Evolutionary conservation across 345 rosid species (phyloP), one percentile per base, ranked within the genome.

Genomic region (Eucalyptus curtisii): DNA sequence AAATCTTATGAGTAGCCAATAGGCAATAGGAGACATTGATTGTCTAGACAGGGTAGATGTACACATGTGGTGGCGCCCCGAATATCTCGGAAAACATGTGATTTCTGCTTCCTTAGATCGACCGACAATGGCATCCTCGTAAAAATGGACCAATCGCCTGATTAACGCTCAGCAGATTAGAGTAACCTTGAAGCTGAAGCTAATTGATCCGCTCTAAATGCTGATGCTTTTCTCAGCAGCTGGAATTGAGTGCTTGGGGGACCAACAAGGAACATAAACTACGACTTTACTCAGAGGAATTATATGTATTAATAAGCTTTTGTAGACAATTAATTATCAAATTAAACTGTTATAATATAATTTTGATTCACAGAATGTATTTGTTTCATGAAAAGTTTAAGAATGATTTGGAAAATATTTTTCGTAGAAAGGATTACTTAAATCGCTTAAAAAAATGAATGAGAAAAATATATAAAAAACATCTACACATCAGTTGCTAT

Each of bases 381-480:
- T 59, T 59, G 8, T 27, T 12, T 59, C 16, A 3, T 12, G 15
- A 27, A 59, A 27, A 59, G 7, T 59, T 10, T 5, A 27, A 59
- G 64, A 25, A 25, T 57, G n/a, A 57, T 57, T 59, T 59, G 0
- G 31, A 59, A 27, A 12, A 5, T 30, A 27, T 59, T 59, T 59
- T 59, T 0, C 0, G 0, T 8, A 59, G 27, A 59, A 27, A 4
- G 12, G 14, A 59, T 59, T 30, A 25, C 31, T 59, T 27, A 1
- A 9, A 59, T 59, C 16, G 11, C 15, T 59, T 27, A 1, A 30
- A 3, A 27, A 59, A 27, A 12, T 59, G 31, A 59, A 25, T 59
- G 7, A 27, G 13, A 6, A 6, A 59, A 59, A 11, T 10, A 59
- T 59, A 27, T 59, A 6, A 59, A 59, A 27, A 59, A 27, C 7